These are phyloP conservation scores for Ustilago hordei DNA, from an alignment of 1,284 basidiomycete species.

Conservation along the genomic window DNA sequence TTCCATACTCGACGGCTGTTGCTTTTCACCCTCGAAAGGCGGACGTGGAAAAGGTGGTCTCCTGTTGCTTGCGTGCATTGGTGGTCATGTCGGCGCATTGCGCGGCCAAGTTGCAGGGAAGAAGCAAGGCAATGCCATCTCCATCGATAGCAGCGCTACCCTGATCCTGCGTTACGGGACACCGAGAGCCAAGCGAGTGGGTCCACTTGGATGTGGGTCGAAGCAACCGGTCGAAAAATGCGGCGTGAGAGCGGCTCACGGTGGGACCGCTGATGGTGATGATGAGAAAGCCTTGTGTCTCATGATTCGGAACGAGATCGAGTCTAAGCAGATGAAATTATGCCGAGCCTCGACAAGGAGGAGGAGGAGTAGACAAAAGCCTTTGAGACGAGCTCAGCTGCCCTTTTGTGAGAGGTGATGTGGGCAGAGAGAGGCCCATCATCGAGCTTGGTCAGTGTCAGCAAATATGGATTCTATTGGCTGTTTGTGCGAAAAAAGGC, in stretches of 20 bases:
- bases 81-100: background rate
- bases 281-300: slow-evolving; percentile 4
- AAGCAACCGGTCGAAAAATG: background rate
- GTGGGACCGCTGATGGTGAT: background rate
- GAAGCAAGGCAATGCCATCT: background rate
- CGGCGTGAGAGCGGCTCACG: slow-evolving; percentile 1
- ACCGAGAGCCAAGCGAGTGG: background rate
- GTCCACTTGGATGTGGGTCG: too few relatives aligned
- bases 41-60: too few relatives aligned
- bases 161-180: too few relatives aligned
- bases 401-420: background rate
- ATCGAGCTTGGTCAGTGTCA: too few relatives aligned
- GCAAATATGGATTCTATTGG: too few relatives aligned
- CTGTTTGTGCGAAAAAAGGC: too few relatives aligned
- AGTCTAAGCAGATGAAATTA: slow-evolving; percentile 1
- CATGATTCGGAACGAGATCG: background rate
- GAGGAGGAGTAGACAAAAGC: too few relatives aligned
- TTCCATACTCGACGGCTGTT: background rate
- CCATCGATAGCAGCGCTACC: background rate
- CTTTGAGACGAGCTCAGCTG: background rate
- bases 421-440: background rate
- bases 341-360: background rate
- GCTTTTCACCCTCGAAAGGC: background rate
- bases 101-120: background rate
- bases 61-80: background rate